A percentile compares a stretch with the other conserved stretches of the same genome.
Conservation (phyloP, 2,329 filamentous ascomycete genomes). For the Aspergillus amoenus region DNA sequence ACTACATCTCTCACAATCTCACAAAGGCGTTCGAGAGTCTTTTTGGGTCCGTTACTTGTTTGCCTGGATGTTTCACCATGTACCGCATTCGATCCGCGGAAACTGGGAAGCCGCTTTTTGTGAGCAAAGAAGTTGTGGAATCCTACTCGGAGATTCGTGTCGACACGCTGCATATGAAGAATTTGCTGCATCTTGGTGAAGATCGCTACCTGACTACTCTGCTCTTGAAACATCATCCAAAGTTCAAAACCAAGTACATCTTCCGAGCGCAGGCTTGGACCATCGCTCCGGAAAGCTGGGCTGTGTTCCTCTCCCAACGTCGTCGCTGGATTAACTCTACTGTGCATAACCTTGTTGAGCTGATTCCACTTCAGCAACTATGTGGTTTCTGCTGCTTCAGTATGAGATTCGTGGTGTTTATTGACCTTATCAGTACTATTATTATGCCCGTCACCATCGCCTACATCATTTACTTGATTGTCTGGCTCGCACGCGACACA, state of each 20-base stretch:
- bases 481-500: constrained; percentile 63
- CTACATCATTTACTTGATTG: constrained; percentile 88
- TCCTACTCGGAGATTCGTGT: constrained; percentile 90
- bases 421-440: constrained; percentile 88
- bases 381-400: constrained; percentile 99
- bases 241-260: constrained; percentile 98
- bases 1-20: constrained; percentile 98
- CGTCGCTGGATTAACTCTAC: constrained; percentile 99
- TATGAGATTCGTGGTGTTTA: constrained; percentile 96
- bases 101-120: constrained; percentile 91
- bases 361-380: constrained; percentile 88
- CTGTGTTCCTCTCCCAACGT: constrained; percentile 94
- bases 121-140: constrained; percentile 87
- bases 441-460: constrained; percentile 88
- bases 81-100: constrained; percentile 94
- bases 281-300: constrained; percentile 91
- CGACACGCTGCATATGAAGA: constrained; percentile 98
- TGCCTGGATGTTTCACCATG: constrained; percentile 99
- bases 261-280: constrained; percentile 93
- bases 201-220: constrained; percentile 96
- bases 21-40: constrained; percentile 96
- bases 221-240: constrained; percentile 84
- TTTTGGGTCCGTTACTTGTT: constrained; percentile 94
- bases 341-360: constrained; percentile 93
- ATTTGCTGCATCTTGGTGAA: constrained; percentile 91